Conservation (phyloP, 2,329 filamentous ascomycete genomes). For the Madurella fahalii region DNA sequence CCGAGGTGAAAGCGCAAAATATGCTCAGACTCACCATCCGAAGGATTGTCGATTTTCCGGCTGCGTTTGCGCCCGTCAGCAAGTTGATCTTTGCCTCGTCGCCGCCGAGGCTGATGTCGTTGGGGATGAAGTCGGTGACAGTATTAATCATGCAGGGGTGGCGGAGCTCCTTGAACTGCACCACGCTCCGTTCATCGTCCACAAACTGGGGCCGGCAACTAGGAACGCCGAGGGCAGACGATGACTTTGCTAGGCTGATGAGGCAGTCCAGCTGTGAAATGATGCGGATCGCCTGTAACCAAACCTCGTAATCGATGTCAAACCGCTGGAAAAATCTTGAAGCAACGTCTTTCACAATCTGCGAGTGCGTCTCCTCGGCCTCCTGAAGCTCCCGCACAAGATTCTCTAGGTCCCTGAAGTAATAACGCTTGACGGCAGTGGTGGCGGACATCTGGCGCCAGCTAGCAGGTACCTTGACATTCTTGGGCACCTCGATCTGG, state of each 20-base stretch:
- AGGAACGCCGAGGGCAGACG: conserved; percentile 75
- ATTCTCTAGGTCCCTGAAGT: conserved; percentile 76
- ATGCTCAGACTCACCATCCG: conserved; percentile 66
- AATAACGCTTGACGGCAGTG: conserved; percentile 85
- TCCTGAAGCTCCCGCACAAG: conserved; percentile 88
- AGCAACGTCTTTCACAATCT: conserved; percentile 84
- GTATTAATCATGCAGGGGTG: conserved; percentile 92
- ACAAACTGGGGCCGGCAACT: conserved; percentile 87
- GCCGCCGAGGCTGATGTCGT: conserved; percentile 85
- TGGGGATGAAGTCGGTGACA: conserved; percentile 93
- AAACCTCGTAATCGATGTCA: conserved; percentile 77
- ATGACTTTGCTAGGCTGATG: conserved; percentile 87
- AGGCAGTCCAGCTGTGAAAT: conserved; percentile 91
- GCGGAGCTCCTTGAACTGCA: conserved; percentile 89
- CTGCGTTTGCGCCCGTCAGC: conserved; percentile 92
- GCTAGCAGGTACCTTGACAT: conserved; percentile 74
- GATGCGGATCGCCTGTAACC: conserved; percentile 86
- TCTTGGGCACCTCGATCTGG: conserved; percentile 86
- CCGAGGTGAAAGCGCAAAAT: not conserved
- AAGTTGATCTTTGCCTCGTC: conserved; percentile 78
- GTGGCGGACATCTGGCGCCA: conserved; percentile 99
- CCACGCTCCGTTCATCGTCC: conserved; percentile 74
- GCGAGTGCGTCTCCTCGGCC: conserved; percentile 86
- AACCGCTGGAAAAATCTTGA: conserved; percentile 82
- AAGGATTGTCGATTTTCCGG: conserved; percentile 93